A percentile compares a stretch with the other conserved stretches of the same genome.
phyloP scores from a whole-genome alignment of 495 filamentous ascomycete genomes.

The Penicillium coprophilum region DNA sequence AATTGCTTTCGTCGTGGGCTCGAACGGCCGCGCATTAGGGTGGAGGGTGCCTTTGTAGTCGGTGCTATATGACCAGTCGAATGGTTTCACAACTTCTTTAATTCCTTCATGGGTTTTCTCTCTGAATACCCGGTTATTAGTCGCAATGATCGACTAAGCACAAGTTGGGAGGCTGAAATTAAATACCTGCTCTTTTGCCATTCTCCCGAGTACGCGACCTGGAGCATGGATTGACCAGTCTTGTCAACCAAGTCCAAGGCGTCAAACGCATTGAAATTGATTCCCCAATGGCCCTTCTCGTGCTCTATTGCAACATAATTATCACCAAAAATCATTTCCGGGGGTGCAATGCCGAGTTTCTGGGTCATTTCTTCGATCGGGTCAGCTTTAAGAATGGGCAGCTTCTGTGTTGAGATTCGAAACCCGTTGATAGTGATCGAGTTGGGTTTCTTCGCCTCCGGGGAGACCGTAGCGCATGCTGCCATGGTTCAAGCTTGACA shows the following conservation, averaged over 20 bases:
- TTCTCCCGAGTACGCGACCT: constrained; percentile 86
- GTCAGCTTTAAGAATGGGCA: constrained; percentile 85
- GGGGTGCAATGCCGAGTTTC: constrained; percentile 77
- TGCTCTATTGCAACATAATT: constrained; percentile 78
- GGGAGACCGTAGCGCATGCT: constrained; percentile 27
- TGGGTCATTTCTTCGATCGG: constrained; percentile 85
- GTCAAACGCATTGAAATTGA: constrained; percentile 80
- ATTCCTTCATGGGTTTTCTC: constrained; percentile 86
- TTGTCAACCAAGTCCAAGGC: constrained; percentile 91
- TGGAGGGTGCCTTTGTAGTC: constrained; percentile 69
- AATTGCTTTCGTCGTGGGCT: constrained; percentile 59
- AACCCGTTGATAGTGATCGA: constrained; percentile 58
- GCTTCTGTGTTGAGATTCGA: constrained; percentile 73
- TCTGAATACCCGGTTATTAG: constrained; percentile 37
- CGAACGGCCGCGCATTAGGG: constrained; percentile 41
- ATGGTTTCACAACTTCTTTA: constrained; percentile 89
- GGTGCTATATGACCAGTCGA: constrained; percentile 96
- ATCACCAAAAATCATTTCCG: constrained; percentile 99
- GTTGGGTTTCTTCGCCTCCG: constrained; percentile 33
- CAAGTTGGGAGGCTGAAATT: background rate
- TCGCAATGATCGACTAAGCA: background rate
- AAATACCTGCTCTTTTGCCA: constrained; percentile 78
- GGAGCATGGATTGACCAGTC: constrained; percentile 83
- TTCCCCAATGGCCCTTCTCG: constrained; percentile 62
- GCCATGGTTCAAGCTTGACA: background rate